phyloP scores from a whole-genome alignment of 2,329 filamentous ascomycete genomes.

The Domatiomyces catenatus region DNA sequence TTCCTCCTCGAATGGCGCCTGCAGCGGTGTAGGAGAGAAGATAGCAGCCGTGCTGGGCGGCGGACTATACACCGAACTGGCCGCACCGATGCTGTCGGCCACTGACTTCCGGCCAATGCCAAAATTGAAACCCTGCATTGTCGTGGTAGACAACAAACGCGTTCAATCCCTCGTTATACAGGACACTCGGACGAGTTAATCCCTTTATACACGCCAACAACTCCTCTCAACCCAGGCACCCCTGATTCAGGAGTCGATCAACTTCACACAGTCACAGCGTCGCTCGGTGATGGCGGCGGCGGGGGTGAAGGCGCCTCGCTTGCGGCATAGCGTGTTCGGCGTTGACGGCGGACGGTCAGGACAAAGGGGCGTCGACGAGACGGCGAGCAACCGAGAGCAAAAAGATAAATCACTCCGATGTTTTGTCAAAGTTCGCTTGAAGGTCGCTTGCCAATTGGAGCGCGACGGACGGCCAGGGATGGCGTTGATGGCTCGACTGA shows the following conservation, averaged over 20 bases:
- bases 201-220: background rate
- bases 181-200: too few species aligned
- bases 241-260: background rate
- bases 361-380: background rate
- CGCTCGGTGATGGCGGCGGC: background rate
- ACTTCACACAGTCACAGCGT: background rate
- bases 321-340: background rate
- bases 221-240: background rate
- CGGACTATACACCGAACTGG: constrained; percentile 17
- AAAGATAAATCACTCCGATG: background rate
- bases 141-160: too few species aligned
- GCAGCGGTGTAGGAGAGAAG: constrained; percentile 9
- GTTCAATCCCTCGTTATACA: too few species aligned
- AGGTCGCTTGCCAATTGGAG: background rate
- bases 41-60: constrained; percentile 3
- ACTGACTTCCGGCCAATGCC: constrained; percentile 10
- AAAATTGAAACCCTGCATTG: constrained; percentile 14
- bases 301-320: background rate
- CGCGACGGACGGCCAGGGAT: background rate
- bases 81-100: constrained; percentile 13
- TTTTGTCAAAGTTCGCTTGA: background rate
- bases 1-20: constrained; percentile 10
- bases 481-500: too few species aligned
- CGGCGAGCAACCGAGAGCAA: background rate
- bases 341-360: background rate